Percentiles rank a stretch among this genome's conserved stretches.
phyloP scores from a whole-genome alignment of 1,284 basidiomycete species.

The Ustanciosporium gigantosporum region DNA sequence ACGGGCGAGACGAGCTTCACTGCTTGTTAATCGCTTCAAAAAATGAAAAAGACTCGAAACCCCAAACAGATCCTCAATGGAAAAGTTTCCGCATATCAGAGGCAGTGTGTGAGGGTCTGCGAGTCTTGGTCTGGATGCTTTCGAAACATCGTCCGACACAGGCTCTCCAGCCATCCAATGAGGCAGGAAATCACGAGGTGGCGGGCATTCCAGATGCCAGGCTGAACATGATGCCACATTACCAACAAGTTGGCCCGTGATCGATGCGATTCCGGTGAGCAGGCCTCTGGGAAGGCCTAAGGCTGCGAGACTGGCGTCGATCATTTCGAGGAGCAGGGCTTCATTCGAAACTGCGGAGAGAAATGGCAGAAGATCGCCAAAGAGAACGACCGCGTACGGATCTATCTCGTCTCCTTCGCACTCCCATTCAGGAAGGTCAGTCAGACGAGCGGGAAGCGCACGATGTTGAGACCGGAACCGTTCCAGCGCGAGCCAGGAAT shows the following conservation, averaged over 20 bases:
- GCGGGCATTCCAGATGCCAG: no score
- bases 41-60: background rate
- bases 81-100: background rate
- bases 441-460: background rate
- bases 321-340: background rate
- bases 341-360: background rate
- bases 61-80: background rate
- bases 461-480: background rate
- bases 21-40: background rate
- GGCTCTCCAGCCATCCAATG: background rate
- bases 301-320: background rate
- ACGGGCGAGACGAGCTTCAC: background rate
- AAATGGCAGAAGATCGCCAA: background rate
- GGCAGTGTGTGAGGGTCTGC: background rate
- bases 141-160: no score
- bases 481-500: background rate
- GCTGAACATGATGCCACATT: no score
- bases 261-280: background rate
- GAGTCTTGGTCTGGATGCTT: no score
- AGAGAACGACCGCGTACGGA: background rate
- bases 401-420: constrained; percentile 1
- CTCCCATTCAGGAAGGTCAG: constrained; percentile 1
- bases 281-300: background rate
- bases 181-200: background rate
- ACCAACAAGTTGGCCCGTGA: no score